Evolutionary conservation across 495 filamentous ascomycete species (phyloP), one percentile per base, ranked within the genome.

Genomic region (Aspergillus affinis): DNA sequence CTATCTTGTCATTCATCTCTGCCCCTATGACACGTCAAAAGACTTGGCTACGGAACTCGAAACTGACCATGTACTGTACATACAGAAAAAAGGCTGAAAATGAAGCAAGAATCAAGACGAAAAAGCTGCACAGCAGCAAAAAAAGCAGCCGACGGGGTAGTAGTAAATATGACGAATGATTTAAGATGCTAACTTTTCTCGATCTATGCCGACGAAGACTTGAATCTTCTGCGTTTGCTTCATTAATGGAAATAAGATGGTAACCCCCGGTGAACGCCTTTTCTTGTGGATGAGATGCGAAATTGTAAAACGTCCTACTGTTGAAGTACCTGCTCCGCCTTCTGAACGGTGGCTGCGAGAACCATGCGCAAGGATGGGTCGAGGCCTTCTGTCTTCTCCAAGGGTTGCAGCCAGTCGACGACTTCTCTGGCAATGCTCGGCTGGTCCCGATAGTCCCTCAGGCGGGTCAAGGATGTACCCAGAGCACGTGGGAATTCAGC

Each of bases 121-220:
- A 97, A 75, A 96, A 95, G 75, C 63, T 78, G 27, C 89, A 89
- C 53, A 86, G 88, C 64, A 83, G 78, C 51, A 98, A 97, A 77
- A 98, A 98, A 73, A 81, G 80, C 23, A 81, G 77, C 58, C 83
- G 92, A 21, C 83, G 81, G 71, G 78, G 83, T 60, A 74, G 59
- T 63, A 74, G 59, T 63, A 74, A 73, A 65, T 71, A 69, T 57
- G 75, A 78, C 63, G 74, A 80, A 59, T 78, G 63, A 77, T 58
- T 51, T 29, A 59, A 55, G 60, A 58, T 52, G 65, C 59, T 59
- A 62, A 62, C 15, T 67, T 65, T 68, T 64, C 58, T 27, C 61
- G 58, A 29, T 52, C 50, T 29, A 52, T 29, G 19, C 70, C 67
- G 58, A 64, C 62, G 55, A 57, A 58, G 61, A 44, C 49, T 30